A percentile compares a stretch with the other conserved stretches of the same genome.
phyloP scores from a whole-genome alignment of 75 land plant genomes.

The Pseudotsuga menziesii region DNA sequence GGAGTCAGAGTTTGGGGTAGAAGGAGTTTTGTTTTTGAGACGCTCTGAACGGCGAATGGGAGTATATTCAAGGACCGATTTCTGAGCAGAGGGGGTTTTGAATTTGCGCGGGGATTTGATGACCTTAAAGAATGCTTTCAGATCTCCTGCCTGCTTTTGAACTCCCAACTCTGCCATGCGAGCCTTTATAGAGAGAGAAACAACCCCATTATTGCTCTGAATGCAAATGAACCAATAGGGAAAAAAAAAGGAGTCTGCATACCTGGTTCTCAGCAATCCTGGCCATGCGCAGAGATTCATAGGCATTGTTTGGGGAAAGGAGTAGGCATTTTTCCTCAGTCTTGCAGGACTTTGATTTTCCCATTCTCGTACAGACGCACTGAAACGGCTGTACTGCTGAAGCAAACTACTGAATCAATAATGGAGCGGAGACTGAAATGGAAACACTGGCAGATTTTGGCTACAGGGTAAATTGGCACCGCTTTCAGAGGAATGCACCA shows the following conservation, averaged over 20 bases:
- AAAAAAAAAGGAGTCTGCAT: not conserved
- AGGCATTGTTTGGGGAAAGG: constrained; percentile 4
- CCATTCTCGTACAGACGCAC: not conserved
- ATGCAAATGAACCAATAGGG: not conserved
- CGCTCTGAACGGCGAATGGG: constrained; percentile 44
- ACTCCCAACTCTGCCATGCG: constrained; percentile 37
- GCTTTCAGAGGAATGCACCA: no score
- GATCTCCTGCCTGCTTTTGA: constrained; percentile 11
- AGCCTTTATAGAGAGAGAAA: constrained; percentile 14
- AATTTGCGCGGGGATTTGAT: constrained; percentile 5
- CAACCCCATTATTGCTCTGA: not conserved
- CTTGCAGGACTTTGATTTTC: not conserved
- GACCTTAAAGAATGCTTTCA: constrained; percentile 6
- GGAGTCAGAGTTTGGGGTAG: not conserved
- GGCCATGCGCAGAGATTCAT: constrained; percentile 36
- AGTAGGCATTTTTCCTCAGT: not conserved
- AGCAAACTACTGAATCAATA: no score
- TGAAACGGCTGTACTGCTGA: no score
- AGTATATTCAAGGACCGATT: constrained; percentile 10
- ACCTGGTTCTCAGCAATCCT: constrained; percentile 50
- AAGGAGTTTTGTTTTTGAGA: constrained; percentile 13
- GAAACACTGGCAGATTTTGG: no score
- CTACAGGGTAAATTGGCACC: no score
- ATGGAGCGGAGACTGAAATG: no score
- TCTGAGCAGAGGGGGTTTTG: not conserved